Base-by-base conservation (phyloP, 164 flowering plant species). In the Chimonanthus praecox region DNA sequence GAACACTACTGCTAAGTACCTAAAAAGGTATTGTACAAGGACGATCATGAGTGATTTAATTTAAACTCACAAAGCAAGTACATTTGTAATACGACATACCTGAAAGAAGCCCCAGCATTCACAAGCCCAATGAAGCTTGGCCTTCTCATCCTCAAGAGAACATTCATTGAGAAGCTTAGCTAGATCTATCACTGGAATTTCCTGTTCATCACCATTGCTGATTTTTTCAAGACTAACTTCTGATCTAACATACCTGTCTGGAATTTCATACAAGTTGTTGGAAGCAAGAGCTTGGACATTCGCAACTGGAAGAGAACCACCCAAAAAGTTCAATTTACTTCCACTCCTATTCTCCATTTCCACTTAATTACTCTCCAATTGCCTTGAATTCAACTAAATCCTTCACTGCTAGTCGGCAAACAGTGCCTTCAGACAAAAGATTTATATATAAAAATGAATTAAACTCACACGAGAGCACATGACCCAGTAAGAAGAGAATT, bases 61-160 rank as follows among this genome's bases (percentile, higher is more conserved):
- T n/a, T 33, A 33, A 33, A 33, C 33, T 33, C 33, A 33, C 33
- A 33, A 33, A 33, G 33, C 33, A 33, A 33, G 33, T 33, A 0
- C 33, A 45, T 44, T 4, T 66, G 15, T 43, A 49, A 1, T 8
- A 18, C 11, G 11, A 63, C 44, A 0, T 7, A 87, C 87, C 87
- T 84, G 88, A 68, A 87, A 84, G 73, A 87, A 85, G 16, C 90
- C 90, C 88, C 88, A 85, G 3, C 85, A 81, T 63, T 75, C 65
- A 54, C 88, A 85, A 6, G 88, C 90, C 11, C 7, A 10, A 49
- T 87, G 81, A 46, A 87, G 78, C 74, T 80, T 81, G 16, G 33
- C 71, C 70, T 80, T 15, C 68, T 86, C 87, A 67, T 68, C 71
- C 4, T 64, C 60, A 10, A 67, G 49, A 8, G 10, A 74, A 45